Base-by-base conservation (phyloP, 192 early-diverging fungal genomes). In the Piromyces sp. region DNA sequence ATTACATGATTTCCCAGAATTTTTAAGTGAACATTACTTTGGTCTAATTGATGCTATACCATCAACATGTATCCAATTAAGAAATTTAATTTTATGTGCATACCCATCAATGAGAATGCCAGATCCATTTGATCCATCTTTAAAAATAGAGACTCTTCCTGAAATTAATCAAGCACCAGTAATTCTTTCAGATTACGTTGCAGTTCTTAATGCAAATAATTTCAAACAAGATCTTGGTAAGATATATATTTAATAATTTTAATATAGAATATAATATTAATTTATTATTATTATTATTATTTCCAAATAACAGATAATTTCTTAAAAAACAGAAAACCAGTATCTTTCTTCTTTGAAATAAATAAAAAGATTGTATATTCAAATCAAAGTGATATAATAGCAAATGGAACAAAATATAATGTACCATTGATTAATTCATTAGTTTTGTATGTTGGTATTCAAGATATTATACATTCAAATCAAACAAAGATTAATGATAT, bases 1-100 rank as follows among this genome's bases (percentile, higher is more conserved):
- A 15, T 86, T 98, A 81, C 96, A 98, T 85, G 97, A 99, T 85
- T 98, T 95, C 85, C 97, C 97, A 22, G 97, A 99, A 87, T 99
- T 98, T 86, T 88, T 99, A 81, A 93, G 95, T 83, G 94, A 93
- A 82, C 95, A 97, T 82, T 94, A 96, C 84, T 94, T 96, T 81
- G 92, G 91, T 78, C 92, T 99, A 84, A 94, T 95, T 83, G 93
- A 97, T 86, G 92, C 95, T 26, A 95, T 99, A 78, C 97, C 97
- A 4, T 86, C 90, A 28, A 89, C 88, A 19, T 99, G 97, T 85
- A 94, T 98, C 80, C 97, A 99, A 85, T 88, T 99, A 30, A 92
- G 96, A 33, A 99, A 99, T 84, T 87, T 99, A 83, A 94, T 99
- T 80, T 88, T 99, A n/a, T 96, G 95, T 81, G 96, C 97, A 5